These are phyloP conservation scores for Talaromyces rugulosus DNA, from an alignment of 2,329 filamentous ascomycete species.

Conservation along the genomic window DNA sequence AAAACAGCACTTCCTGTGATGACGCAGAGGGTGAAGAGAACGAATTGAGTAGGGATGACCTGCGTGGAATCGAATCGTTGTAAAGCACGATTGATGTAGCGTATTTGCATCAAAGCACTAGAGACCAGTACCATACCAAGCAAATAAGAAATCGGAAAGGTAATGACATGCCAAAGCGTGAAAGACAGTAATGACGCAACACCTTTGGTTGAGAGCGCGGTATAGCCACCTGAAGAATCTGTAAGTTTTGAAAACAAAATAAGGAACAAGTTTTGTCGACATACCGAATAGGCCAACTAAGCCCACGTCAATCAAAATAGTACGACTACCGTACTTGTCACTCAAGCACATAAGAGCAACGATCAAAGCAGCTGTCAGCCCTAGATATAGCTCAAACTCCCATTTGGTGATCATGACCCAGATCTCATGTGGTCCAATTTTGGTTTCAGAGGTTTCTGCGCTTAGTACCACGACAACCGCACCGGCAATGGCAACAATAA, in stretches of 20 bases:
- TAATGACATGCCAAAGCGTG: conserved; percentile 80
- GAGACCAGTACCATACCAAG: conserved; percentile 73
- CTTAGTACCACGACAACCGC: conserved; percentile 91
- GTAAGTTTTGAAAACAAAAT: conserved; percentile 2
- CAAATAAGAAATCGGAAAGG: conserved; percentile 86
- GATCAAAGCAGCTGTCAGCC: conserved; percentile 70
- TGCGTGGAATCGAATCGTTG: conserved; percentile 96
- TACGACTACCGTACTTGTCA: conserved; percentile 74
- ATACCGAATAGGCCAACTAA: conserved; percentile 89
- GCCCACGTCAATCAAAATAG: conserved; percentile 86
- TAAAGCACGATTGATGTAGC: conserved; percentile 85
- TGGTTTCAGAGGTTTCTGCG: conserved; percentile 82
- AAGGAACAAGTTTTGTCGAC: conserved; percentile 19
- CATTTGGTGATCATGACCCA: conserved; percentile 82
- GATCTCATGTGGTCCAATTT: conserved; percentile 84
- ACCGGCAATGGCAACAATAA: conserved; percentile 78
- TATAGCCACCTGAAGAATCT: conserved; percentile 71
- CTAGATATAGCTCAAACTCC: conserved; percentile 89
- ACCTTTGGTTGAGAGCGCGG: conserved; percentile 93
- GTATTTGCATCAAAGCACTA: conserved; percentile 94
- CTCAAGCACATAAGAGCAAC: conserved; percentile 75
- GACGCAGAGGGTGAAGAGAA: conserved; percentile 91
- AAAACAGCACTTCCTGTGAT: conserved; percentile 90
- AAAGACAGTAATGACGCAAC: conserved; percentile 92
- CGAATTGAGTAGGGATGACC: conserved; percentile 96